These are phyloP conservation scores for Hypoxylon sp. DNA, from an alignment of 2,329 filamentous ascomycete genomes.

Conservation along the genomic window DNA sequence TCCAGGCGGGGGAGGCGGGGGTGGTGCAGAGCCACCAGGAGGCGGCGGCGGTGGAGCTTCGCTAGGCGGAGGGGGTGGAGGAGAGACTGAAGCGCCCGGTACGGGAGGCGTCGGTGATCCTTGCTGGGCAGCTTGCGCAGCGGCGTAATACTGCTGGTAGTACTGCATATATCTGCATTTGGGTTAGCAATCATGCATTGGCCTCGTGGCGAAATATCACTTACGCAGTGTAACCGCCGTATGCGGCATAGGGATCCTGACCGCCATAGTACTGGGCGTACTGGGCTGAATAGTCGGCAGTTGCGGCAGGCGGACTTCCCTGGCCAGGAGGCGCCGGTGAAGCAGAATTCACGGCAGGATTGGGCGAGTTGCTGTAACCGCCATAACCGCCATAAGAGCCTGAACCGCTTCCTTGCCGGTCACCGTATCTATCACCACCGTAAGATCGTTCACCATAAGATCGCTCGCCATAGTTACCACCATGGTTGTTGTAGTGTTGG, in stretches of 20 bases:
- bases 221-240: conserved; percentile 88
- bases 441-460: conserved; percentile 55
- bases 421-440: conserved; percentile 52
- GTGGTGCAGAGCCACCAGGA: conserved; percentile 67
- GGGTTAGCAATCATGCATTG: conserved; percentile 41
- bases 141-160: conserved; percentile 79
- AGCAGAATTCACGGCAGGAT: conserved; percentile 57
- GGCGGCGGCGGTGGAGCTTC: conserved; percentile 76
- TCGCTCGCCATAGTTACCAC: conserved; percentile 60
- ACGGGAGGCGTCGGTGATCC: conserved; percentile 60
- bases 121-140: conserved; percentile 66
- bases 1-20: conserved; percentile 71
- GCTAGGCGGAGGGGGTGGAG: conserved; percentile 72
- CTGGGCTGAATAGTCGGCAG: conserved; percentile 78
- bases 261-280: conserved; percentile 86
- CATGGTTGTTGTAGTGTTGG: conserved; percentile 67
- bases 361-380: conserved; percentile 59
- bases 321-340: conserved; percentile 61
- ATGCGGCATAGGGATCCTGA: conserved; percentile 88
- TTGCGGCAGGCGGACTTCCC: conserved; percentile 58
- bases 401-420: conserved; percentile 55
- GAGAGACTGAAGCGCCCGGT: conserved; percentile 64
- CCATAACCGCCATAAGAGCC: conserved; percentile 54
- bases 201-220: conserved; percentile 44
- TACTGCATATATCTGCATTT: conserved; percentile 72